Percentiles rank a stretch among this genome's conserved stretches.
Conservation (phyloP, 768 basidiomycete genomes). For the Trametes maxima region DNA sequence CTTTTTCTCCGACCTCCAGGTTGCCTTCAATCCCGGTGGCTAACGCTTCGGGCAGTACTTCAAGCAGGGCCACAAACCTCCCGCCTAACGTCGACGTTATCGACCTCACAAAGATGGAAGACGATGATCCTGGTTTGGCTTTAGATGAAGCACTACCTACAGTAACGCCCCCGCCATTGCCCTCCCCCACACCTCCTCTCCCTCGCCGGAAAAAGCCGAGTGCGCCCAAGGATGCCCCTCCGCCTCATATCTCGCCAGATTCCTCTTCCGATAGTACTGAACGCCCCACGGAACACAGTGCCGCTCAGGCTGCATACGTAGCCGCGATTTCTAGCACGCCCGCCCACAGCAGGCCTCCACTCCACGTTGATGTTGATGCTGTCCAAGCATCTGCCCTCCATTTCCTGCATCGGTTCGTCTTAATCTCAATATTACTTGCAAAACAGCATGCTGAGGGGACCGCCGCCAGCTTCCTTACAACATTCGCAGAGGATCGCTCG, state of each 20-base stretch:
- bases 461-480: conserved; percentile 21
- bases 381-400: conserved; percentile 13
- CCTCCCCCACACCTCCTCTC: not conserved
- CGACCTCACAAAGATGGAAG: conserved; percentile 4
- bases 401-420: conserved; percentile 17
- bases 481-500: conserved; percentile 26
- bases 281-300: too few species aligned
- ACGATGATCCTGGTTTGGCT: not conserved
- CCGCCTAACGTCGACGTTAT: conserved; percentile 6
- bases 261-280: too few species aligned
- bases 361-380: not conserved
- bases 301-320: too few species aligned
- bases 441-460: not conserved
- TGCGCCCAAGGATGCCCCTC: too few species aligned
- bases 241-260: too few species aligned
- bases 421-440: not conserved
- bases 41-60: not conserved
- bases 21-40: too few species aligned
- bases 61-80: not conserved
- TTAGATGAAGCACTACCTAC: not conserved
- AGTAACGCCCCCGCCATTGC: not conserved
- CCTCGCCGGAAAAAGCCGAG: too few species aligned
- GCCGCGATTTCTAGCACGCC: too few species aligned
- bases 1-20: not conserved
- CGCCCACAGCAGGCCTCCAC: too few species aligned